Evolutionary conservation across 768 basidiomycete genomes (phyloP), one percentile per base, ranked within the genome.

Genomic region (Sporobolomyces phaffii): DNA sequence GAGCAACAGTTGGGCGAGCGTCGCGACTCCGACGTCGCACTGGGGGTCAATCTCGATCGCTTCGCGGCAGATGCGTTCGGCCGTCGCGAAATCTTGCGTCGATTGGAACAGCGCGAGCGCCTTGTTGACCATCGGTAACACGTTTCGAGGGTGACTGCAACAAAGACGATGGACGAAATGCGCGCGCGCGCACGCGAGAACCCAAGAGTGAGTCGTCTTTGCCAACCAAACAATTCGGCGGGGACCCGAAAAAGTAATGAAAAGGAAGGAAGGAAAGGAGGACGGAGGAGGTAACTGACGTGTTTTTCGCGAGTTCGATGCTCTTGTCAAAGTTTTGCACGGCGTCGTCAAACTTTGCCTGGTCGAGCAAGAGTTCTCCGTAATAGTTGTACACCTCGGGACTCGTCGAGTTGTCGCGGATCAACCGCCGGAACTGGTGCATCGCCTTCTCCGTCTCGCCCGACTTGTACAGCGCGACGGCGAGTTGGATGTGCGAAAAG

Each of bases 41-140:
- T 92, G 91, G 15, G 89, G 81, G 78, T 99, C 96, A 61, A 92
- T 84, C 53, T 82, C 80, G 26, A 99, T 81, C 1, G 96, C 96
- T 77, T 98, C 89, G 62, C 86, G 81, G 76, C 91, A 93, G 76
- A 91, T 87, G 24, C 81, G 79, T 77, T 94, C 92, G 2, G 91
- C 92, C 1, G 83, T 84, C 10, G 80, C 81, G 63, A 90, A 82
- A 75, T 98, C 91, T 75, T 94, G 88, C 77, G 90, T 89, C 89
- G 88, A 91, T 79, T 98, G 96, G 83, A 87, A 98, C 52, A 97
- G 75, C 0, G 91, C 88, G 26, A 98, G 86, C n/a, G 93, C 92
- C 77, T 94, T 96, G 85, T 99, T 99, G 60, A 98, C 92, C 48
- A 94, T 81, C 0, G 94, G 89, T 5, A 98, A 83, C 28, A 96